Base-by-base conservation (phyloP, 2,329 filamentous ascomycete genomes). In the Fusarium liriodendri region DNA sequence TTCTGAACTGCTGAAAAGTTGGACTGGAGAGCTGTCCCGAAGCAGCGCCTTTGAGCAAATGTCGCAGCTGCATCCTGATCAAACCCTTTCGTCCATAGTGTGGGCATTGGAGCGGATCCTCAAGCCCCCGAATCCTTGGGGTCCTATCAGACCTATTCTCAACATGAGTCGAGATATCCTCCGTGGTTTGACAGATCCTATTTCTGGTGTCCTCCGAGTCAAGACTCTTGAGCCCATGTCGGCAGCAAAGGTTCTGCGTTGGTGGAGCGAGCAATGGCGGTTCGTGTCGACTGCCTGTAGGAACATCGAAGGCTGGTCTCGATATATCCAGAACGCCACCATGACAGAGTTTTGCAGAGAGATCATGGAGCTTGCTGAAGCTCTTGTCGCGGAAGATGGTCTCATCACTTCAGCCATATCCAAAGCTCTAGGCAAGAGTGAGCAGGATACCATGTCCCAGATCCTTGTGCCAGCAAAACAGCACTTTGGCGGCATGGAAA, bases 321-420 rank as follows among this genome's bases (percentile, higher is more conserved):
- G 90, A 16, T 89, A 89, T 5, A 90, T 94, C 67, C 92, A 96
- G 60, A 97, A 95, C 80, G 83, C 87, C 22, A 87, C 90, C 63
- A 95, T 99, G 94, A 92, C 95, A 77, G 92, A 98, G 66, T 98
- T 98, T 78, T 98, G 95, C 80, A 92, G 97, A 74, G 95, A 98
- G 79, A 94, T 94, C 16, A 99, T 99, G 90, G 95, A 98, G 77
- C 94, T 98, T 79, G 95, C 96, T 1, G 94, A 97, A 79, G 89
- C 90, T 38, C 88, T 98, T 2, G 94, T 98, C 79, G 92, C 94
- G 45, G 92, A 98, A 76, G 97, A 97, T 80, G 92, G 91, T 60
- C 89, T 98, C 67, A 91, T 99, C 72, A 90, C 94, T 3, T 93
- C 92, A 54, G 93, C 94, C 14, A 80, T 80, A 37, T 80, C 94